These are phyloP conservation scores for Leptographium galeiforme DNA, from an alignment of 2,329 filamentous ascomycete genomes.

Conservation along the genomic window DNA sequence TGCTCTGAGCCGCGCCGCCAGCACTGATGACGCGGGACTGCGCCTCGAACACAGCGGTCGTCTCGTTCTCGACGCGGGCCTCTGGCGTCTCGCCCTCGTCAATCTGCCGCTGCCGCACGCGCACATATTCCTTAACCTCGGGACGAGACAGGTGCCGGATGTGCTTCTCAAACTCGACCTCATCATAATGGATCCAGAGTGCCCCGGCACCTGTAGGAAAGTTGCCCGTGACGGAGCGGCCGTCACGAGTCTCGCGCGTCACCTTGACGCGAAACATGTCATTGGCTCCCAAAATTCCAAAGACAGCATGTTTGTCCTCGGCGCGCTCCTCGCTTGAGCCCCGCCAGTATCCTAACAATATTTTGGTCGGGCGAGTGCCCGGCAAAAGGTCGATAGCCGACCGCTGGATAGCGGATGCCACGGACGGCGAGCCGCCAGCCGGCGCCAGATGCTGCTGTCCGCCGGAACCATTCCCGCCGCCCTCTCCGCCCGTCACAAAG, in stretches of 20 bases:
- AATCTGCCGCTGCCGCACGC: constrained; percentile 45
- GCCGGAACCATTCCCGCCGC: neutral
- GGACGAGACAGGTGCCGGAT: constrained; percentile 34
- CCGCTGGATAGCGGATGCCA: constrained; percentile 9
- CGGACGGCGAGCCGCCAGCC: constrained; percentile 7
- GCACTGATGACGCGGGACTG: constrained; percentile 17
- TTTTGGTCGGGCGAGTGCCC: constrained; percentile 41
- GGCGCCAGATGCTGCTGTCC: neutral
- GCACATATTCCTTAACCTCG: constrained; percentile 51
- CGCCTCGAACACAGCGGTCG: constrained; percentile 36
- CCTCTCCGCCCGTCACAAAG: neutral
- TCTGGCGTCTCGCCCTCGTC: constrained; percentile 37
- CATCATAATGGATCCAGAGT: constrained; percentile 49
- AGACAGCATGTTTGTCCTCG: constrained; percentile 46
- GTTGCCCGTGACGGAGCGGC: constrained; percentile 43
- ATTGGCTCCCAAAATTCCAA: constrained; percentile 47
- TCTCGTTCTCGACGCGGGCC: constrained; percentile 36
- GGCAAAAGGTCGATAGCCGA: constrained; percentile 27
- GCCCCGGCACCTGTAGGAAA: constrained; percentile 47
- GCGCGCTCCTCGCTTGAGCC: constrained; percentile 33
- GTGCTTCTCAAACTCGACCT: constrained; percentile 45
- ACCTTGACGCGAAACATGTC: constrained; percentile 54
- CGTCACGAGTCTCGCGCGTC: constrained; percentile 45
- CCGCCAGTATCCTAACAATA: constrained; percentile 46
- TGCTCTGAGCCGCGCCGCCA: constrained; percentile 11